phyloP scores from a whole-genome alignment of 306 rosid genomes.

The Lithocarpus polystachyus region DNA sequence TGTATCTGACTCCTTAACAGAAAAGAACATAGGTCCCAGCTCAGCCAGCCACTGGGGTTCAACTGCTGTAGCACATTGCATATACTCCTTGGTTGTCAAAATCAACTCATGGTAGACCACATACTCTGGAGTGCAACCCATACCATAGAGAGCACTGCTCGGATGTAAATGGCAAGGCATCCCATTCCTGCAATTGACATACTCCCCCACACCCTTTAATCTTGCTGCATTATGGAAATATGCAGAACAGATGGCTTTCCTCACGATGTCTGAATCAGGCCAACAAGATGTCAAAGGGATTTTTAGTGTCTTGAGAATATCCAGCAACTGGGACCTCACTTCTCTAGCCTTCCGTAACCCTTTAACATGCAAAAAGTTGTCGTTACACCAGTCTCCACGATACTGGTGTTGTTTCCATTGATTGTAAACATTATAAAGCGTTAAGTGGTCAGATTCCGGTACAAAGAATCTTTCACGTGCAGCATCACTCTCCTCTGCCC shows the following conservation, averaged over 20 bases:
- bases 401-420: constrained; percentile 97
- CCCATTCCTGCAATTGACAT: constrained; percentile 78
- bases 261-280: constrained; percentile 84
- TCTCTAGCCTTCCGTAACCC: constrained; percentile 93
- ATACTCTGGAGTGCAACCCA: constrained; percentile 95
- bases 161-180: constrained; percentile 98
- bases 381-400: constrained; percentile 98
- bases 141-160: constrained; percentile 93
- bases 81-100: constrained; percentile 84
- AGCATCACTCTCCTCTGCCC: constrained; percentile 97
- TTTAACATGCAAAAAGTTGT: constrained; percentile 89
- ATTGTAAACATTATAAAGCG: constrained; percentile 85
- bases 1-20: constrained; percentile 95
- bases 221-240: constrained; percentile 92
- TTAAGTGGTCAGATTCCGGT: constrained; percentile 93
- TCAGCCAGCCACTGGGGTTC: constrained; percentile 98
- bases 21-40: constrained; percentile 95
- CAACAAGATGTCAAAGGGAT: constrained; percentile 68
- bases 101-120: constrained; percentile 89
- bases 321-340: constrained; percentile 89
- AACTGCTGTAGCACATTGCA: constrained; percentile 97
- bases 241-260: constrained; percentile 93
- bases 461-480: constrained; percentile 89
- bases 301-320: constrained; percentile 82
- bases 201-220: constrained; percentile 95